These are phyloP conservation scores for Grosmannia clavigera DNA, from an alignment of 2,329 filamentous ascomycete genomes.

Conservation along the genomic window DNA sequence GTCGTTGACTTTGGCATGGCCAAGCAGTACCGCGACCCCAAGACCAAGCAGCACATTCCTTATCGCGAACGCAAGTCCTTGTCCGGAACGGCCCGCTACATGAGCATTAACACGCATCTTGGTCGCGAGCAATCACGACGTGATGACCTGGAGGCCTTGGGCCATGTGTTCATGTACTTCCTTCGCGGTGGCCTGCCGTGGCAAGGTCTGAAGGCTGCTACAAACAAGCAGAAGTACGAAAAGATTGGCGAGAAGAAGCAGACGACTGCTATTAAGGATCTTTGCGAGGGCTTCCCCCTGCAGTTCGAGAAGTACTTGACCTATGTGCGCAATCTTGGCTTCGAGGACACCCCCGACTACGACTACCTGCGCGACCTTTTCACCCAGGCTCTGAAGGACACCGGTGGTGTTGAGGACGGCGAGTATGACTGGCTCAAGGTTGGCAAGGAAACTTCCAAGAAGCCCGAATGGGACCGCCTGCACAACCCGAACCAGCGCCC, in stretches of 20 bases:
- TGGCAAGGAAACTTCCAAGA: conserved; percentile 59
- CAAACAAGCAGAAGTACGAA: conserved; percentile 95
- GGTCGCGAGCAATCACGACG: conserved; percentile 91
- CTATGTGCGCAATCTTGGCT: conserved; percentile 94
- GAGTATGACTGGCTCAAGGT: conserved; percentile 99
- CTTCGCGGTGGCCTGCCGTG: conserved; percentile 57
- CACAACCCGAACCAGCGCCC: conserved; percentile 69
- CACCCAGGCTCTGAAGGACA: conserved; percentile 88
- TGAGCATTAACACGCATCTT: conserved; percentile 99
- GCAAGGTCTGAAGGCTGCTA: conserved; percentile 62
- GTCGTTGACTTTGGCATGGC: conserved; percentile 99
- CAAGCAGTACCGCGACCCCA: conserved; percentile 96
- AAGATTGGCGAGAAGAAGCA: conserved; percentile 99
- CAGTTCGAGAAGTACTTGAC: conserved; percentile 97
- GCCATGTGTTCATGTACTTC: conserved; percentile 67
- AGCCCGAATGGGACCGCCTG: conserved; percentile 70
- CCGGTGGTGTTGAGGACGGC: conserved; percentile 88
- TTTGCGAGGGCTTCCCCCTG: conserved; percentile 91
- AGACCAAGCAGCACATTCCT: conserved; percentile 97
- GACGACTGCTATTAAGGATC: conserved; percentile 90
- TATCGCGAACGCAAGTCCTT: conserved; percentile 95
- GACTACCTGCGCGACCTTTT: conserved; percentile 95
- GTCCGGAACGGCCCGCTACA: conserved; percentile 93
- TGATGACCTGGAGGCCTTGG: conserved; percentile 85
- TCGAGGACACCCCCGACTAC: conserved; percentile 97